Conservation (phyloP, 345 rosid genomes). For the Aquilaria yunnanensis region DNA sequence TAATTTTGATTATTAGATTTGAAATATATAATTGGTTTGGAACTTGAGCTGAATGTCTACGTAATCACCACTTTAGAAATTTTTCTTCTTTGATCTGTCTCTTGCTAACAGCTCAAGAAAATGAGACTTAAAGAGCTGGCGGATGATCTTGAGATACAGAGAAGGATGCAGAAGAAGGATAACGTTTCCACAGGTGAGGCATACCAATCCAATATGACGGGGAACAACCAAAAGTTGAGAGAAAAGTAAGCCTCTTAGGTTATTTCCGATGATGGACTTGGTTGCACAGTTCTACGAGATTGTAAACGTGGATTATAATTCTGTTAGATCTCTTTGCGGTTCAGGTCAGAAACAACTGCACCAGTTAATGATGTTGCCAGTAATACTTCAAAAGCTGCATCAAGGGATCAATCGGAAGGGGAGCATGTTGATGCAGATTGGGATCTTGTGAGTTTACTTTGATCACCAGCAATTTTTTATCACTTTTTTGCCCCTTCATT, state of each 20-base stretch:
- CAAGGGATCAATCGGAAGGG: slow-evolving; percentile 32
- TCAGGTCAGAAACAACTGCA: slow-evolving; percentile 73
- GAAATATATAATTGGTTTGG: no score
- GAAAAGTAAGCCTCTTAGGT: slow-evolving; percentile 49
- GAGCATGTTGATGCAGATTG: slow-evolving; percentile 48
- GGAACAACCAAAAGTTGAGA: slow-evolving; percentile 41
- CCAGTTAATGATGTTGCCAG: slow-evolving; percentile 36
- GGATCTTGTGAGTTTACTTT: slow-evolving; percentile 27
- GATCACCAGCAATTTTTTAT: background rate
- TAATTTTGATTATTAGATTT: no score
- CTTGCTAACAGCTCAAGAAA: slow-evolving; percentile 48
- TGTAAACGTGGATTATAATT: background rate
- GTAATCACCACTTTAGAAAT: background rate
- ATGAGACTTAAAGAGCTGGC: slow-evolving; percentile 78
- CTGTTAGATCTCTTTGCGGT: background rate
- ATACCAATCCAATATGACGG: slow-evolving; percentile 14
- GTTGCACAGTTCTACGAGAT: slow-evolving; percentile 13
- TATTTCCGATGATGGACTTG: background rate
- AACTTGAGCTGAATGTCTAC: background rate
- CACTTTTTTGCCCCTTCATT: background rate
- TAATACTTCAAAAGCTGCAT: slow-evolving; percentile 39
- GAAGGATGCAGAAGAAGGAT: slow-evolving; percentile 43
- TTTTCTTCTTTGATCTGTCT: slow-evolving; percentile 9
- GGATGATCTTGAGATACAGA: slow-evolving; percentile 62
- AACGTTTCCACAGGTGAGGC: slow-evolving; percentile 24